Evolutionary conservation across 805 yeast genomes (phyloP), one percentile per base, ranked within the genome.

Genomic region (Monosporozyma servazzii): DNA sequence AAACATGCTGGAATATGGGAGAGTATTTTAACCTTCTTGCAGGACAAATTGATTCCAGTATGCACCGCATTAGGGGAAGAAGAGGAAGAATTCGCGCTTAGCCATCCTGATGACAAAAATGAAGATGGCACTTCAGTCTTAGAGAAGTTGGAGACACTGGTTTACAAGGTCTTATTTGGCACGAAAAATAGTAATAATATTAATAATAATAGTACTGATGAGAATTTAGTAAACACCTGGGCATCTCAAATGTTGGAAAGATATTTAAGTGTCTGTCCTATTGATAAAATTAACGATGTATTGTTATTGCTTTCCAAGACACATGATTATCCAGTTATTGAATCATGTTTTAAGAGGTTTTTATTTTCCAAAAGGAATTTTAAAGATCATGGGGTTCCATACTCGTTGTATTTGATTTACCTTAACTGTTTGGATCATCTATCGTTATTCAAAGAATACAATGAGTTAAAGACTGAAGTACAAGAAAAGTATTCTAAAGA

Each of bases 401-500:
- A 48, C 30, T 44, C 51, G 9, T 23, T 54, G 7, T 50, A 57
- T 36, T 20, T 54, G n/a, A 52, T 57, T 18, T 58, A 59, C 43
- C 47, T 63, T 20, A 40, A 41, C 6, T 30, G 56, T 17, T 44
- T 62, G 27, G 52, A 55, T 29, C 20, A 52, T 15, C 33, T 53
- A 36, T 7, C 47, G 13, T 40, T 48, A 45, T 58, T 58, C 25
- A 27, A 36, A 0, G 59, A 61, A n/a, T 67, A 73, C 37, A 76
- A 73, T 47, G 54, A 54, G 0, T 66, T 57, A 21, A 20, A 48
- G 23, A 17, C 5, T 7, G 37, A 42, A 31, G 17, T 58, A 47
- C 47, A 41, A 11, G 29, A 47, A 1, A 69, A 66, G 49, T 86
- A 77, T 57, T 81, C 88, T 0, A 88, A 82, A 56, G 88, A 84